Evolutionary conservation across 1,139 yeast species (phyloP).

Genomic region (Nadsonia starkeyi-henricii): DNA sequence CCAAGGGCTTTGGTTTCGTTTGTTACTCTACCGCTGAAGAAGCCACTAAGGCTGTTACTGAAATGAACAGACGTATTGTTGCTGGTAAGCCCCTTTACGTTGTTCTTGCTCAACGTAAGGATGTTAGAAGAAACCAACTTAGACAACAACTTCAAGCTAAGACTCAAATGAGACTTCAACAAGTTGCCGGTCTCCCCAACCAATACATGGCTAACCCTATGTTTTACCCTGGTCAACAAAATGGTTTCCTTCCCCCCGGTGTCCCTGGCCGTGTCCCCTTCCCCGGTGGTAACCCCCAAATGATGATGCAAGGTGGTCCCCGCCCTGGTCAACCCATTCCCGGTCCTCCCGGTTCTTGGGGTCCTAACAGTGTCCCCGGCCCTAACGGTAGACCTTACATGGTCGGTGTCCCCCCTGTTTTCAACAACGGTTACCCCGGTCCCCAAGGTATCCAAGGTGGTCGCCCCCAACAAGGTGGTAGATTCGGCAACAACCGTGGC

Average conservation of each 20-base stretch:
- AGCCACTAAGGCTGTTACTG: conserved; percentile 96
- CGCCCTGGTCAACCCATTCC: conserved; percentile 40
- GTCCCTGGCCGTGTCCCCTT: conserved; percentile 73
- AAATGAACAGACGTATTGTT: conserved; percentile 96
- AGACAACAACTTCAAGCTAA: conserved; percentile 97
- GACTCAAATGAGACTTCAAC: conserved; percentile 97
- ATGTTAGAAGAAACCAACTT: conserved; percentile 92
- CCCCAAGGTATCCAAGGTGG: conserved; percentile 14
- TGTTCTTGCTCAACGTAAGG: conserved; percentile 98
- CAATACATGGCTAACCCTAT: conserved; percentile 86
- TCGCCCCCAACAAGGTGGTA: conserved; percentile 6
- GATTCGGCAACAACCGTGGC: conserved; percentile 7
- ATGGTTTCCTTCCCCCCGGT: conserved; percentile 60
- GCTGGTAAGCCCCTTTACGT: conserved; percentile 95
- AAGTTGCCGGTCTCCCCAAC: conserved; percentile 71
- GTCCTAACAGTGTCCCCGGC: conserved; percentile 39
- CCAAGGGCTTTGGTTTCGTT: conserved; percentile 97
- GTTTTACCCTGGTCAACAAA: conserved; percentile 69
- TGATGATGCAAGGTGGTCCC: conserved; percentile 54
- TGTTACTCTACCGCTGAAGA: conserved; percentile 97
- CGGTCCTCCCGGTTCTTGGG: conserved; percentile 55
- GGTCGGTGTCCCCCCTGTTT: conserved; percentile 13
- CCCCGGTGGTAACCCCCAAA: conserved; percentile 82
- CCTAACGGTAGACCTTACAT: conserved; percentile 23
- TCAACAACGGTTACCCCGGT: conserved; percentile 21